Evolutionary conservation across 352 stramenopile genomes (phyloP).

Genomic region (Phytophthora cactorum): DNA sequence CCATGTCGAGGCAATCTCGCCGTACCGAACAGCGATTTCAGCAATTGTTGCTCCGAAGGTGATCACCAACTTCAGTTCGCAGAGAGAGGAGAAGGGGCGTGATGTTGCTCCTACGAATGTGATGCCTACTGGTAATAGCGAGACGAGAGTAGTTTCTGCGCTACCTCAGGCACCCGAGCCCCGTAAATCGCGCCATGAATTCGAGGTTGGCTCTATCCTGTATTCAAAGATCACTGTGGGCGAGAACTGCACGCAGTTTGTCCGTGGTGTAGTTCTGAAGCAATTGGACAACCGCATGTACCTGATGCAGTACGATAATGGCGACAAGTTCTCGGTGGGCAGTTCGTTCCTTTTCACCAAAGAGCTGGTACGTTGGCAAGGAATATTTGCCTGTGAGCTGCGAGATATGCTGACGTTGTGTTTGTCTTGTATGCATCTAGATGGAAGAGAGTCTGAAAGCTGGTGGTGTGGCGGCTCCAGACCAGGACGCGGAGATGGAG

Average conservation of each 20-base stretch:
- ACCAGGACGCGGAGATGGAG: slow-evolving; percentile 38
- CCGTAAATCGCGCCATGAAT: slow-evolving; percentile 30
- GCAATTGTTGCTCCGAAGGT: slow-evolving; percentile 29
- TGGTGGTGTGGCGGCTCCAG: slow-evolving; percentile 1
- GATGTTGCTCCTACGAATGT: not conserved
- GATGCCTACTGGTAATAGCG: not conserved
- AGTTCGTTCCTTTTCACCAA: slow-evolving; percentile 55
- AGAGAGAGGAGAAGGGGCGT: slow-evolving; percentile 1
- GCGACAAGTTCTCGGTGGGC: slow-evolving; percentile 54
- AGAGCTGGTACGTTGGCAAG: slow-evolving; percentile 43
- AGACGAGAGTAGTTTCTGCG: slow-evolving; percentile 10
- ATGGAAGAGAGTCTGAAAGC: slow-evolving; percentile 46
- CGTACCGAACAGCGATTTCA: slow-evolving; percentile 44
- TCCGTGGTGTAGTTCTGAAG: slow-evolving; percentile 50
- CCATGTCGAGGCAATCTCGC: slow-evolving; percentile 16
- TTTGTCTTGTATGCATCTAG: slow-evolving; percentile 20
- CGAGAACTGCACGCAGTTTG: slow-evolving; percentile 45
- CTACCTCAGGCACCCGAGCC: not conserved
- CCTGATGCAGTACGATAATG: slow-evolving; percentile 62
- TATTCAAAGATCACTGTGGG: slow-evolving; percentile 55
- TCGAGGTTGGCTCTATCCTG: slow-evolving; percentile 40
- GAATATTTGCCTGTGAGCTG: not conserved
- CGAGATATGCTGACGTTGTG: slow-evolving; percentile 16
- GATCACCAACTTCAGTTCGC: not conserved
- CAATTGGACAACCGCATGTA: slow-evolving; percentile 50